A percentile compares a stretch with the other conserved stretches of the same genome.
These are phyloP conservation scores for Leucosporidium creatinivorum DNA, from an alignment of 768 basidiomycete species.

Conservation along the genomic window DNA sequence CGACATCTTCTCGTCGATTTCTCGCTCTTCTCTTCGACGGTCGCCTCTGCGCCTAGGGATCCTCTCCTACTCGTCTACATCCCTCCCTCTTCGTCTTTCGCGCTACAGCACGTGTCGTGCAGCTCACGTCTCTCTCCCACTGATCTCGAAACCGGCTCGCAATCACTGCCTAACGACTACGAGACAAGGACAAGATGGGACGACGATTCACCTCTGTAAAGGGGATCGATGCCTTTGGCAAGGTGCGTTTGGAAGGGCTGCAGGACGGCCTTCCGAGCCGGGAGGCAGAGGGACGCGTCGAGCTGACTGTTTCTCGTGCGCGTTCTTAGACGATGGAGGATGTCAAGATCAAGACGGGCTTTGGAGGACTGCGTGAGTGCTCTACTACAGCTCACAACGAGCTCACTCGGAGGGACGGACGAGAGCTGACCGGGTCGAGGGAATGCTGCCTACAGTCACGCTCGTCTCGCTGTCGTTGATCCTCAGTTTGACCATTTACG, in stretches of 20 bases:
- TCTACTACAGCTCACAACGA: constrained; percentile 52
- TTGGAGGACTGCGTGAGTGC: constrained; percentile 59
- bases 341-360: constrained; percentile 94
- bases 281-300: neutral
- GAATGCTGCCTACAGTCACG: constrained; percentile 57
- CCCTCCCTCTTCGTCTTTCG: no score
- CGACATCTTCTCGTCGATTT: no score
- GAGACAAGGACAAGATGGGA: constrained; percentile 8
- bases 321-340: constrained; percentile 85
- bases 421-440: neutral
- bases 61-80: no score
- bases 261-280: no score
- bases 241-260: constrained; percentile 53
- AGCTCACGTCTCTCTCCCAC: no score
- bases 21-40: no score
- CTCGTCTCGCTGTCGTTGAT: constrained; percentile 87
- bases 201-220: constrained; percentile 48
- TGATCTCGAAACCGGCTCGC: no score
- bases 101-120: no score
- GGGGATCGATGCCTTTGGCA: constrained; percentile 97
- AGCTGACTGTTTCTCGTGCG: neutral
- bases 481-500: constrained; percentile 78
- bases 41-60: no score
- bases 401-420: neutral
- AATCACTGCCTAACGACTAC: no score